These are phyloP conservation scores for Corrigiola litoralis DNA, from an alignment of 179 eudicot species.

Conservation along the genomic window DNA sequence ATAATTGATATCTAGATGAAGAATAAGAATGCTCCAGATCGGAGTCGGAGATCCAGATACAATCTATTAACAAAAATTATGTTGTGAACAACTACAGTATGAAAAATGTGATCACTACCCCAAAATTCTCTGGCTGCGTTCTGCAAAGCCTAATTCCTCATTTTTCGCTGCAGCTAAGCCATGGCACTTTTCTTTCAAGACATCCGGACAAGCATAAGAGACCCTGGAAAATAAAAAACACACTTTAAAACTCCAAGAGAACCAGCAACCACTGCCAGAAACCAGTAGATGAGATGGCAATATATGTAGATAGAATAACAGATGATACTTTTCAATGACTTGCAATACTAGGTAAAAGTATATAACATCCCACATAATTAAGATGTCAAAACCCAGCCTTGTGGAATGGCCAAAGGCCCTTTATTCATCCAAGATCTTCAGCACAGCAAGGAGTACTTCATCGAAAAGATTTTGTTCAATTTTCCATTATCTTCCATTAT, in stretches of 20 bases:
- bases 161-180: conserved; percentile 13
- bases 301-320: no score
- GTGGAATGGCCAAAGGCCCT: not conserved
- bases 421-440: no score
- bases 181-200: conserved; percentile 8
- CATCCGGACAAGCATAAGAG: conserved; percentile 15
- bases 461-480: no score
- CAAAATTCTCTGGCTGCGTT: conserved; percentile 12
- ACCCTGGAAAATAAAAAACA: conserved; percentile 20
- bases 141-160: conserved; percentile 14
- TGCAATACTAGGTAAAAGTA: conserved; percentile 1
- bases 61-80: conserved; percentile 12
- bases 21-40: conserved; percentile 13
- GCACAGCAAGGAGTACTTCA: no score
- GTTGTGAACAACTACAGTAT: not conserved
- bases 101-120: not conserved
- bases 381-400: no score
- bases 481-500: no score
- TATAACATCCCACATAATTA: not conserved
- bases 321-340: not conserved
- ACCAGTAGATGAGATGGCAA: conserved; percentile 6
- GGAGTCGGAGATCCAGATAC: conserved; percentile 16
- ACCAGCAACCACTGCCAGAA: not conserved
- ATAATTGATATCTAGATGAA: conserved; percentile 3
- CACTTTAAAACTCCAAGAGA: conserved; percentile 10